phyloP scores from a whole-genome alignment of 768 basidiomycete genomes.

The Amyloporia xantha region DNA sequence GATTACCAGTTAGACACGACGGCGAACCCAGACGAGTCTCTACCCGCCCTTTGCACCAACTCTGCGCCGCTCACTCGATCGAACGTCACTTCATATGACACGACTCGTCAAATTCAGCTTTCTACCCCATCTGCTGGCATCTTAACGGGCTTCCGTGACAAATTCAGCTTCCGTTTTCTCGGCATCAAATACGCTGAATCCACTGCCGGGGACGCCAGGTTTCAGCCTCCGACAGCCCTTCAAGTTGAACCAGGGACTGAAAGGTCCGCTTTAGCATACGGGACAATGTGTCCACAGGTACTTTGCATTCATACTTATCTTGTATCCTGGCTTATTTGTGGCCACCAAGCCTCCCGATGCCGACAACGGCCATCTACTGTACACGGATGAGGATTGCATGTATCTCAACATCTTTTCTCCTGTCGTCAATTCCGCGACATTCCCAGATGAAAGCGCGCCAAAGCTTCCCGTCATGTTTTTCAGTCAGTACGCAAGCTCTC shows the following conservation, averaged over 20 bases:
- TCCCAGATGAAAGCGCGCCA: neutral
- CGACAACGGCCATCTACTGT: constrained; percentile 6
- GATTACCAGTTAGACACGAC: neutral
- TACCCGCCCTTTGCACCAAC: constrained; percentile 8
- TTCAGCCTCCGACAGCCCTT: constrained; percentile 1
- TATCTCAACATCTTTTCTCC: constrained; percentile 8
- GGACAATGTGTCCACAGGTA: constrained; percentile 7
- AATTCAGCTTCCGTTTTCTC: constrained; percentile 8
- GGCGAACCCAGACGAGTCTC: neutral
- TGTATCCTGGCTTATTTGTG: neutral
- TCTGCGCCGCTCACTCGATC: constrained; percentile 9
- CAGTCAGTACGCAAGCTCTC: constrained; percentile 2
- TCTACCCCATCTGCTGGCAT: constrained; percentile 4
- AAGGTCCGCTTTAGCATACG: constrained; percentile 3
- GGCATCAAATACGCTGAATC: constrained; percentile 7
- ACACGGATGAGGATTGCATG: constrained; percentile 8
- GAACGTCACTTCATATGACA: constrained; percentile 9
- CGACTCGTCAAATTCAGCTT: constrained; percentile 5
- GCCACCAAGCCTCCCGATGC: constrained; percentile 6
- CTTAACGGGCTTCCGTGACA: constrained; percentile 8
- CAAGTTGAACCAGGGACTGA: neutral
- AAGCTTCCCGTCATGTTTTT: constrained; percentile 10
- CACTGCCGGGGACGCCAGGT: constrained; percentile 1
- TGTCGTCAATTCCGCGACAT: constrained; percentile 3
- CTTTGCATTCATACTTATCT: neutral